Percentiles rank a stretch among this genome's conserved stretches.
phyloP scores from a whole-genome alignment of 192 early-diverging fungal species.

The Linnemannia elongata region DNA sequence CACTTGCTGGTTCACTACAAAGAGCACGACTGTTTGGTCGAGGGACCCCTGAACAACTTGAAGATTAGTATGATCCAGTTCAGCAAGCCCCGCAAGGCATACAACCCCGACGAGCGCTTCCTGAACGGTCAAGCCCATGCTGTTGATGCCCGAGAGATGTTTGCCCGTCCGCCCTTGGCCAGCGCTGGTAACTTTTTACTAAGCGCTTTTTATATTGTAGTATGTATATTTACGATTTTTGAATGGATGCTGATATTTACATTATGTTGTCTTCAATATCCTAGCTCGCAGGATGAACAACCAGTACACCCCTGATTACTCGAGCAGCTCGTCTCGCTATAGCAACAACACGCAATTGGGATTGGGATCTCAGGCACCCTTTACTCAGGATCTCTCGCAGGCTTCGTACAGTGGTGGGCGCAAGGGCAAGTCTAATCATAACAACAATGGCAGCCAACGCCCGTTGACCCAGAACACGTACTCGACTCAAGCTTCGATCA shows the following conservation, averaged over 20 bases:
- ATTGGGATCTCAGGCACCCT: conserved; percentile 69
- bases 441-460: conserved; percentile 37
- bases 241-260: not conserved
- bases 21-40: conserved; percentile 89
- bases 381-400: conserved; percentile 74
- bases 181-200: conserved; percentile 53
- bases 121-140: conserved; percentile 70
- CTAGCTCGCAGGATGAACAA: conserved; percentile 62
- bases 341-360: conserved; percentile 63
- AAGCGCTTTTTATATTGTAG: not conserved
- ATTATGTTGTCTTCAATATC: not conserved
- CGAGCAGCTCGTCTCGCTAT: conserved; percentile 60
- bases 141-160: conserved; percentile 71
- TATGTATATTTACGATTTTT: not conserved
- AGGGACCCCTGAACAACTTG: conserved; percentile 91
- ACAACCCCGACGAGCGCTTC: conserved; percentile 70
- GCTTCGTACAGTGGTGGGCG: conserved; percentile 62
- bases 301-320: conserved; percentile 64
- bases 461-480: conserved; percentile 68
- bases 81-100: conserved; percentile 73
- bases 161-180: conserved; percentile 66
- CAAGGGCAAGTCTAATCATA: conserved; percentile 54
- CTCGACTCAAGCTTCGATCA: conserved; percentile 69
- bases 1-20: conserved; percentile 96
- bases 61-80: conserved; percentile 94